These are phyloP conservation scores for Jackrogersella minutella DNA, from an alignment of 495 filamentous ascomycete species.

Conservation along the genomic window DNA sequence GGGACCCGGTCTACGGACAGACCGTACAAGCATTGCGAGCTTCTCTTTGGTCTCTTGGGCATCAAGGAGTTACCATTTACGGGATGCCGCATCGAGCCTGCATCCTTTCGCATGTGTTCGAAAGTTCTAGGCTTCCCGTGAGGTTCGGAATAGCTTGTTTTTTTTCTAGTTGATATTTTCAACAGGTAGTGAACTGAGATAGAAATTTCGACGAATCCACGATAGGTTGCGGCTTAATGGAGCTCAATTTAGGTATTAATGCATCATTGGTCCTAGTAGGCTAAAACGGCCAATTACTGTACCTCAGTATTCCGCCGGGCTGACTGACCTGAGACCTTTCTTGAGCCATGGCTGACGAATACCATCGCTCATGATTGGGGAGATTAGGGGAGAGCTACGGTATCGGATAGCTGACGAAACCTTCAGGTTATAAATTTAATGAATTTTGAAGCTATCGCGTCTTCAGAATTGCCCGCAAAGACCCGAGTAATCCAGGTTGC, in stretches of 20 bases:
- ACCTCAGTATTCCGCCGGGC: conserved; percentile 26
- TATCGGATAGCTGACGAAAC: conserved; percentile 17
- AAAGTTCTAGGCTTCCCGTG: conserved; percentile 32
- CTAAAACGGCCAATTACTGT: conserved; percentile 38
- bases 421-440: background rate
- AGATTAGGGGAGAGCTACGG: conserved; percentile 9
- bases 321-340: conserved; percentile 5
- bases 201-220: conserved; percentile 16
- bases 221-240: conserved; percentile 35
- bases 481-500: conserved; percentile 33
- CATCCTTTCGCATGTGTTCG: conserved; percentile 25
- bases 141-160: background rate
- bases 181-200: conserved; percentile 4
- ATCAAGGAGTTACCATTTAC: conserved; percentile 25
- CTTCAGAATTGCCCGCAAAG: conserved; percentile 26
- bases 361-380: conserved; percentile 19
- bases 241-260: conserved; percentile 40
- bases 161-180: conserved; percentile 3
- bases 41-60: conserved; percentile 19
- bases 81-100: conserved; percentile 27
- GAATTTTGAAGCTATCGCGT: conserved; percentile 24
- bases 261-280: conserved; percentile 28
- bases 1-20: conserved; percentile 16
- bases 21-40: conserved; percentile 25
- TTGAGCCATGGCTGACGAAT: conserved; percentile 8